Evolutionary conservation across 2,329 filamentous ascomycete genomes (phyloP), one percentile per base, ranked within the genome.

Genomic region (Colletotrichum karsti): DNA sequence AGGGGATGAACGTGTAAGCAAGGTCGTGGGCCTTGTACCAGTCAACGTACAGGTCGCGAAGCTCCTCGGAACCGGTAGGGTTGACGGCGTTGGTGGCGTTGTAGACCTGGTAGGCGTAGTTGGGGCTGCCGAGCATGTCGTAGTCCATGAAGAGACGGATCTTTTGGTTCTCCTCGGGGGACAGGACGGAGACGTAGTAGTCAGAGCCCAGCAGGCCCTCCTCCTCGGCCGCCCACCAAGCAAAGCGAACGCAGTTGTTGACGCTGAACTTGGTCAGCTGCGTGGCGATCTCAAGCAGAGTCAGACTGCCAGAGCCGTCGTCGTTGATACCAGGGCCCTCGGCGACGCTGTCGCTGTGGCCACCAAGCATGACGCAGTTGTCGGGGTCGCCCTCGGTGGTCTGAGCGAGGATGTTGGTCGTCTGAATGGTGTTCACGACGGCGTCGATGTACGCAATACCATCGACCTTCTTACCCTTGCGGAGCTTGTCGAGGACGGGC

Each of bases 261-360:
- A 91, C 88, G 35, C 77, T 78, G 77, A 86, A 91, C 20, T 84
- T 82, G 65, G 84, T 78, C 63, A 91, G 80, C 71, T 90, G 88
- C 2, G 83, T 85, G 1, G 90, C 89, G 8, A 92, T 81, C 75
- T 92, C 90, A 41, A 92, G 84, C 5, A 91, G 80, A 1, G 87
- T 85, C 61, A 89, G 73, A 35, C 86, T 89, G 62, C 92, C 92
- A 3, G 90, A 91, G 51, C 92, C 92, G 73, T 94, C 91, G 72
- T 94, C 92, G 77, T 94, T 94, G 83, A 94, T 93, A 20, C 92
- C 92, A 1, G 90, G 89, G 1, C 90, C 90, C 57, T 87, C 89
- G 1, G 81, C 75, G 15, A 91, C 90, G 69, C 86, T 88, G 75
- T 91, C 89, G 35, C 85, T 89, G 80, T 92, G 90, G 2, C 84